Conservation (phyloP, 768 basidiomycete genomes). For the Suillus hirtellus region DNA sequence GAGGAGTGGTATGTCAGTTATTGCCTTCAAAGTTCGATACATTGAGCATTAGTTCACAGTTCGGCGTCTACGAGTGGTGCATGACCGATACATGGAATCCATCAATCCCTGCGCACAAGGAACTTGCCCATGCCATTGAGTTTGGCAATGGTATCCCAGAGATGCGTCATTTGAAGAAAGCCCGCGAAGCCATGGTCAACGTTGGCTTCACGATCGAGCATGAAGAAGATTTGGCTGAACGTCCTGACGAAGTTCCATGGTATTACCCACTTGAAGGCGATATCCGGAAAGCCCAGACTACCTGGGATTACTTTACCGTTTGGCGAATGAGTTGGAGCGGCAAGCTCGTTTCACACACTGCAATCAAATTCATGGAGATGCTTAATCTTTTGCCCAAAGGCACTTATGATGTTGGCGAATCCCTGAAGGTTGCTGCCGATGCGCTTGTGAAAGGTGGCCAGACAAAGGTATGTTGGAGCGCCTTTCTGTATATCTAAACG, state of each 20-base stretch:
- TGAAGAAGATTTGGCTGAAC: slow-evolving; percentile 88
- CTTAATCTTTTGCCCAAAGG: slow-evolving; percentile 82
- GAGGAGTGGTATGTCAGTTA: slow-evolving; percentile 68
- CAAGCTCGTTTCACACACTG: slow-evolving; percentile 74
- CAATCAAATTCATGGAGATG: slow-evolving; percentile 70
- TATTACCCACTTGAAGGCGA: slow-evolving; percentile 95
- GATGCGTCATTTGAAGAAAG: slow-evolving; percentile 73
- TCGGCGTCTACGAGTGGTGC: slow-evolving; percentile 95
- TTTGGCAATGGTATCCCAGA: slow-evolving; percentile 93
- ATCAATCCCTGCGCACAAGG: slow-evolving; percentile 77
- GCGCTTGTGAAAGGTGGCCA: slow-evolving; percentile 78
- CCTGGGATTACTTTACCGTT: slow-evolving; percentile 82
- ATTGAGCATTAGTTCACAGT: slow-evolving; percentile 45
- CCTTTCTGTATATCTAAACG: slow-evolving; percentile 1
- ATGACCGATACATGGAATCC: slow-evolving; percentile 94
- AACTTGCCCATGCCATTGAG: slow-evolving; percentile 85
- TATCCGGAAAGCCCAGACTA: slow-evolving; percentile 81
- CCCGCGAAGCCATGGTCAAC: slow-evolving; percentile 69
- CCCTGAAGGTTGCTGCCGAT: slow-evolving; percentile 70
- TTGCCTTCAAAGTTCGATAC: background rate
- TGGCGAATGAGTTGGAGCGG: slow-evolving; percentile 87
- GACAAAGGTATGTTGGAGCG: slow-evolving; percentile 55
- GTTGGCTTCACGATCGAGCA: slow-evolving; percentile 85
- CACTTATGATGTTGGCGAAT: slow-evolving; percentile 81
- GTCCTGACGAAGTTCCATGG: slow-evolving; percentile 74